Percentiles rank a stretch among this genome's conserved stretches.
These are phyloP conservation scores for Linnemannia schmuckeri DNA, from an alignment of 192 early-diverging fungal genomes.

Conservation along the genomic window DNA sequence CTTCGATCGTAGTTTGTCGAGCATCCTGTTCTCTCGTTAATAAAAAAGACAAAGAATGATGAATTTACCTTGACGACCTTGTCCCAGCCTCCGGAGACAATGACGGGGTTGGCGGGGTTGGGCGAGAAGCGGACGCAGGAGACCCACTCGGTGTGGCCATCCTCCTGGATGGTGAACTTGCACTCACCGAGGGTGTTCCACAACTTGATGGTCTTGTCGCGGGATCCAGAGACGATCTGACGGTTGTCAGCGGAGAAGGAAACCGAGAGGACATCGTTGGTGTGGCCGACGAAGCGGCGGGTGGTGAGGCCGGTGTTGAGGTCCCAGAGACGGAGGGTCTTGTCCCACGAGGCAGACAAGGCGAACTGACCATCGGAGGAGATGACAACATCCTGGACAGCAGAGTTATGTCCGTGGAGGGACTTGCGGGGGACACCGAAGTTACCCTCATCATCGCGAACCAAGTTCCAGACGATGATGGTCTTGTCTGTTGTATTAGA, in stretches of 20 bases:
- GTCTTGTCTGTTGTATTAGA: constrained; percentile 84
- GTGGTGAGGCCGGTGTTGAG: constrained; percentile 95
- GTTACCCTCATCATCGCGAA: constrained; percentile 88
- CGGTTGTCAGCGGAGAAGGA: constrained; percentile 99
- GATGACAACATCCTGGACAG: constrained; percentile 98
- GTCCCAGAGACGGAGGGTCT: constrained; percentile 99
- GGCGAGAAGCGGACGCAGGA: constrained; percentile 99
- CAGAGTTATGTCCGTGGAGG: constrained; percentile 99
- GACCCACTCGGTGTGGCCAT: constrained; percentile 99
- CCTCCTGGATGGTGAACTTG: constrained; percentile 98
- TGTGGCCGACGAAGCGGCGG: constrained; percentile 97
- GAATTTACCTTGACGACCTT: constrained; percentile 96
- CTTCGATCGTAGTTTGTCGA: too few species aligned
- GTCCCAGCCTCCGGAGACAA: constrained; percentile 99
- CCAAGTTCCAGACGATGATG: constrained; percentile 98
- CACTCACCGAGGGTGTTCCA: constrained; percentile 99
- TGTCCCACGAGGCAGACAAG: constrained; percentile 99
- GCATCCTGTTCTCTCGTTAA: not conserved
- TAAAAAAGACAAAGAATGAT: not conserved
- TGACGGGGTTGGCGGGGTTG: constrained; percentile 98
- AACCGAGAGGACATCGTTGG: constrained; percentile 98
- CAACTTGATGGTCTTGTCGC: constrained; percentile 99
- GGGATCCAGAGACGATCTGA: constrained; percentile 98
- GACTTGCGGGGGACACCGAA: constrained; percentile 93
- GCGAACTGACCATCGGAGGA: constrained; percentile 99